Evolutionary conservation across 495 filamentous ascomycete genomes (phyloP), one percentile per base, ranked within the genome.

Genomic region (Achaetomiella virescens): DNA sequence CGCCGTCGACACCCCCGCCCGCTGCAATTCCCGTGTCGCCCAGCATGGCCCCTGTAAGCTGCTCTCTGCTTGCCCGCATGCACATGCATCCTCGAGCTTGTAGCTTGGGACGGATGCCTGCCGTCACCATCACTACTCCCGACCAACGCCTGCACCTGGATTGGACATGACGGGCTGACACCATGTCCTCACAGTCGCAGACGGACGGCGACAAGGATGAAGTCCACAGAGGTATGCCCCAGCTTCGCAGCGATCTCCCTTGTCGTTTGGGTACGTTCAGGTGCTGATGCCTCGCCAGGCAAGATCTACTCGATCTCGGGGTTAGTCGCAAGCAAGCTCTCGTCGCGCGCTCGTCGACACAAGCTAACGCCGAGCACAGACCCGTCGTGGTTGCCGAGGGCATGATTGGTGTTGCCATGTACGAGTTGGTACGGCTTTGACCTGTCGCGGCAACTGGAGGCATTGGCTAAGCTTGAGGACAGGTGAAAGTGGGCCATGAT

Each of bases 351-450:
- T 57, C 35, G 12, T 24, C 25, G 24, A 17, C 24, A 14, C 43
- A 64, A 49, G 68, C 64, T 63, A 61, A 61, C 63, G 58, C 20
- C 41, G 57, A 33, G 55, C 67, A 65, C 66, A 93, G 91, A 50
- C 95, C 93, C 63, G 93, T 99, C 76, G 85, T 97, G 61, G 84
- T 97, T 62, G 93, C 95, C 68, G 91, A 97, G 78, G 84, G 97
- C 71, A 96, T 97, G 91, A 88, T 91, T 67, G 93, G 93, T 68
- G 95, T 93, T 84, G 91, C 93, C 66, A 97, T 99, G 95, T 97
- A 99, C 80, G 93, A 99, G 77, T 76, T 99, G 82, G 92, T 69
- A 67, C 36, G 66, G 29, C 41, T 40, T 12, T 24, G 7, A 17
- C 10, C 36, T 17, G 37, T 10, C 17, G 3, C 22, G 18, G 38